Evolutionary conservation across 208 protist genomes (phyloP).

Genomic region (Leishmania martiniquensis): DNA sequence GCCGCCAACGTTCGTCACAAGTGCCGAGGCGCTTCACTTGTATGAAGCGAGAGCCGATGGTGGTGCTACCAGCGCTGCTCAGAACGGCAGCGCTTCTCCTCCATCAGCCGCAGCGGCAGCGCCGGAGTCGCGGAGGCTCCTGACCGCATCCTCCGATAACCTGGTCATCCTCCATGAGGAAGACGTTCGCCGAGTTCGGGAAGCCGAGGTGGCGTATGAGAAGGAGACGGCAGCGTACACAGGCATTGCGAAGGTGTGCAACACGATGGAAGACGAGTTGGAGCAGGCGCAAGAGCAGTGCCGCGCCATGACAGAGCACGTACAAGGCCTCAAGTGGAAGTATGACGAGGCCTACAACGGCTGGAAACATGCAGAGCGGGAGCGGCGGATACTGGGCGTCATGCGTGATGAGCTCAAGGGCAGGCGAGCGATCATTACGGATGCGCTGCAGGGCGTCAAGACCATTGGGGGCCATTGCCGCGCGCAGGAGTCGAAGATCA

Average conservation of each 20-base stretch:
- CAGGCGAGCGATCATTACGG: constrained; percentile 27
- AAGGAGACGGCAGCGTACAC: constrained; percentile 26
- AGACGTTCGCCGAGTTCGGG: constrained; percentile 45
- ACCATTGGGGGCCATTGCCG: constrained; percentile 34
- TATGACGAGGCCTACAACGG: constrained; percentile 33
- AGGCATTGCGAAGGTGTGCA: constrained; percentile 21
- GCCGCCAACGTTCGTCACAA: constrained; percentile 48
- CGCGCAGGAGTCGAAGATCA: constrained; percentile 38
- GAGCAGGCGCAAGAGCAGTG: constrained; percentile 26
- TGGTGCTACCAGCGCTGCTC: constrained; percentile 4
- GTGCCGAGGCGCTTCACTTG: constrained; percentile 27
- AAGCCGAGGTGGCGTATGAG: constrained; percentile 39
- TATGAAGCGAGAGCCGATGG: not conserved
- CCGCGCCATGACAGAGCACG: constrained; percentile 47
- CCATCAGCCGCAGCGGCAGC: not conserved
- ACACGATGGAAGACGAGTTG: constrained; percentile 35
- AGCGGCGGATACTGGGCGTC: constrained; percentile 25
- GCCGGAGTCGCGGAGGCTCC: not conserved
- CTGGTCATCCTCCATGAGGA: constrained; percentile 39
- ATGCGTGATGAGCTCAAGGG: constrained; percentile 36
- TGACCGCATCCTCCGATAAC: constrained; percentile 2
- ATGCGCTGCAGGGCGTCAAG: constrained; percentile 22
- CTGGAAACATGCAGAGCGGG: constrained; percentile 23
- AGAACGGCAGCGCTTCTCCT: not conserved
- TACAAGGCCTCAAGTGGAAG: constrained; percentile 41